Evolutionary conservation across 768 basidiomycete species (phyloP), one percentile per base, ranked within the genome.

Genomic region (Lentinula edodes): DNA sequence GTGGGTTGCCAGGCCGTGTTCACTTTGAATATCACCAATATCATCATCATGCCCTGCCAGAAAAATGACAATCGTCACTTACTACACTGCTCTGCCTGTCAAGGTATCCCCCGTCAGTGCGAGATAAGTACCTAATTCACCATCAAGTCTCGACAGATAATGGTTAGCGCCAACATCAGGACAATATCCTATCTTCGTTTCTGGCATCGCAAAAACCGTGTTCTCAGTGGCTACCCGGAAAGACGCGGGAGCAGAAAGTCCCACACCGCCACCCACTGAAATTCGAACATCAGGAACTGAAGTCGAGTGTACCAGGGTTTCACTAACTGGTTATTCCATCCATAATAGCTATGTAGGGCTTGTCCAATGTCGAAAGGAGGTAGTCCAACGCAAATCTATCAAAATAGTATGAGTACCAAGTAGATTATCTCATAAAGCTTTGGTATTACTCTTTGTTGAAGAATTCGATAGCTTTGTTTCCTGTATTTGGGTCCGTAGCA

Each of bases 191-290:
- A 95, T 94, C 68, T 90, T 91, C 12, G 91, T 94, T 77, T 99
- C 97, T 15, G 97, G 97, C 97, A 98, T 98, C 6, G 94, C 89
- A 71, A 98, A 91, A 1, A 83, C 62, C 0, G 95, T 97, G 32
- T 90, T 90, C 72, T 96, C 94, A 3, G 96, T 98, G 3, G 95
- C 95, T 60, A 99, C 83, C 63, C 97, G 84, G 74, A 98, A 95
- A 0, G 88, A 83, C 3, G 95, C 96, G 61, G 88, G 83, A 10
- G 88, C 84, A 42, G 85, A 80, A 52, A 99, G 85, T 42, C 97
- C 97, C 20, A 90, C 92, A 53, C 97, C 97, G 58, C 97, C 97
- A 51, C 97, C 97, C 89, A 98, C 94, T 97, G 63, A 45, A 38
- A 64, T 52, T 35, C 57, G 16, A 42, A 39, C 35, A 48, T 48